Percentiles rank a stretch among this genome's conserved stretches.
These are phyloP conservation scores for Heritiera littoralis DNA, from an alignment of 345 rosid species.

Conservation along the genomic window DNA sequence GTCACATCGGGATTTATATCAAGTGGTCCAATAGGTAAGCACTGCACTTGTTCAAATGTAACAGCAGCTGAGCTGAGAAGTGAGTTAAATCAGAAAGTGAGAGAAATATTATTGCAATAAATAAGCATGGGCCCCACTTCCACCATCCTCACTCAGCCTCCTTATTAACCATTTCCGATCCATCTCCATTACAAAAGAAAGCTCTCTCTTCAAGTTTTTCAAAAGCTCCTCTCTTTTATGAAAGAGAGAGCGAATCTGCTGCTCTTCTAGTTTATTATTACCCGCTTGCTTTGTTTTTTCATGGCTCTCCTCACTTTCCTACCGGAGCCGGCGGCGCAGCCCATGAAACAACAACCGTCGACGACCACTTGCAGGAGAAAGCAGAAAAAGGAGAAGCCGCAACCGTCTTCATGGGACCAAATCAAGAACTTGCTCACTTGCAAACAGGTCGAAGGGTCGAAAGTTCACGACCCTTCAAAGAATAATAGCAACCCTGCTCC, in stretches of 20 bases:
- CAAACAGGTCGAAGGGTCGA: constrained; percentile 78
- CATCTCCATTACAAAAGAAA: constrained; percentile 23
- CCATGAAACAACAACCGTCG: constrained; percentile 27
- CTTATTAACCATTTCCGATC: constrained; percentile 51
- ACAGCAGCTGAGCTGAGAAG: constrained; percentile 11
- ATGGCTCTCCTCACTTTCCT: constrained; percentile 76
- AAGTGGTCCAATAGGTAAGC: constrained; percentile 1
- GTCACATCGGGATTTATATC: neutral
- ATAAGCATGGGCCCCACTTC: constrained; percentile 38
- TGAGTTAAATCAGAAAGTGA: constrained; percentile 15
- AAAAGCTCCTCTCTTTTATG: constrained; percentile 8
- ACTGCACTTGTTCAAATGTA: neutral
- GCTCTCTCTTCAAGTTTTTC: constrained; percentile 16
- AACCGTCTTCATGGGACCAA: constrained; percentile 94
- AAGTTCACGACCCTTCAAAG: constrained; percentile 78
- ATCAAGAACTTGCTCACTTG: constrained; percentile 88
- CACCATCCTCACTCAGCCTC: constrained; percentile 31
- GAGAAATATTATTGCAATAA: constrained; percentile 23
- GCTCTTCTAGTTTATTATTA: neutral
- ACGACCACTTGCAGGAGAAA: constrained; percentile 37
- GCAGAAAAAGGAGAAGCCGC: constrained; percentile 44
- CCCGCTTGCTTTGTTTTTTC: constrained; percentile 22
- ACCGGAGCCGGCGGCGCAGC: constrained; percentile 35
- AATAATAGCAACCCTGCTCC: constrained; percentile 30
- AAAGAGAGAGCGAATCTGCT: constrained; percentile 17